Conservation (phyloP, 768 basidiomycete species). For the Lactifluus hygrophoroides region DNA sequence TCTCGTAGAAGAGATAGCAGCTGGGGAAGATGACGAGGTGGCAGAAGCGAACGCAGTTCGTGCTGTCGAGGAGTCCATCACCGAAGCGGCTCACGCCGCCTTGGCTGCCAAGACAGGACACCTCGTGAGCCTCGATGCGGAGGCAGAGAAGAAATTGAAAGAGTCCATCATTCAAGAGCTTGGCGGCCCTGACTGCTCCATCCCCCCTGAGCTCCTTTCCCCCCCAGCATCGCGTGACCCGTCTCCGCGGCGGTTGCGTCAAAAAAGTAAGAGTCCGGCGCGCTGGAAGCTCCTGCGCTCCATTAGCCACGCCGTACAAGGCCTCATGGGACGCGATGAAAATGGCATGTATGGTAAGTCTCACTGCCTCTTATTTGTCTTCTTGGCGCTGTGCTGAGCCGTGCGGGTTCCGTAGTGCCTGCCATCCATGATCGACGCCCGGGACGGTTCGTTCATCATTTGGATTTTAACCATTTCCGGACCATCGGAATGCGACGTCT, state of each 20-base stretch:
- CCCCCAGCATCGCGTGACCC: conserved; percentile 78
- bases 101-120: conserved; percentile 32
- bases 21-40: conserved; percentile 50
- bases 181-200: conserved; percentile 54
- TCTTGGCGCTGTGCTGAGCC: neutral
- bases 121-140: conserved; percentile 2
- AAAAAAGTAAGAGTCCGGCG: conserved; percentile 73
- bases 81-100: conserved; percentile 57
- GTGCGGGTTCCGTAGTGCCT: conserved; percentile 40
- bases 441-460: conserved; percentile 72
- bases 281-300: conserved; percentile 77
- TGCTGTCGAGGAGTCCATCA: conserved; percentile 59
- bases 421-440: conserved; percentile 61
- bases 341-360: conserved; percentile 66
- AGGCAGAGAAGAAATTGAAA: conserved; percentile 39
- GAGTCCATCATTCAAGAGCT: conserved; percentile 34
- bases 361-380: conserved; percentile 10
- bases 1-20: conserved; percentile 70
- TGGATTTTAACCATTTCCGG: conserved; percentile 95
- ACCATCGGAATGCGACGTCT: conserved; percentile 94
- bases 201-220: conserved; percentile 67
- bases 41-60: conserved; percentile 46
- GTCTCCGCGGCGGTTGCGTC: conserved; percentile 64
- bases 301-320: conserved; percentile 71
- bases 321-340: conserved; percentile 51